Conservation (phyloP, 2,329 filamentous ascomycete genomes). For the Nemania diffusa region DNA sequence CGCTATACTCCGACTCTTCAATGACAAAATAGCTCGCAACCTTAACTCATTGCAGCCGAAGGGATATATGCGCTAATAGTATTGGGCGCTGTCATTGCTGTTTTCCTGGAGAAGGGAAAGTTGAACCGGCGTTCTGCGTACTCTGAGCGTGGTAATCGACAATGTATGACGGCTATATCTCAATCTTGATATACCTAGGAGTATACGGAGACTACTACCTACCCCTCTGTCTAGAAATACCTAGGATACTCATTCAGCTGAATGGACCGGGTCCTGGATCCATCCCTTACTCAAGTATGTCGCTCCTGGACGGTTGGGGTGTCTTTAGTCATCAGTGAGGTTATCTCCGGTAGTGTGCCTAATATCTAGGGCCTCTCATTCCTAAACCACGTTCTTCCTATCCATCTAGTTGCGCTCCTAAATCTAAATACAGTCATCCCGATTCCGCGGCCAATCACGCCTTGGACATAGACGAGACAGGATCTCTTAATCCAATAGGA, state of each 20-base stretch:
- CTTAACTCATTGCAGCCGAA: background rate
- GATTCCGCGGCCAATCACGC: background rate
- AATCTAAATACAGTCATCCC: background rate
- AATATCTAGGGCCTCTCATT: background rate
- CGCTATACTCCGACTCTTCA: background rate
- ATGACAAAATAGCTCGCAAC: conserved; percentile 5
- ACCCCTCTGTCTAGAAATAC: no score
- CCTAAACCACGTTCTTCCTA: background rate
- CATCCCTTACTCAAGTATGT: background rate
- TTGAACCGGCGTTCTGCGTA: background rate
- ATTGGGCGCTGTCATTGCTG: background rate
- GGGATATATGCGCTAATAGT: background rate
- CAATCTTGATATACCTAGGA: conserved; percentile 10
- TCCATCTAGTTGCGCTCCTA: no score
- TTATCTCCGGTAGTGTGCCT: conserved; percentile 3
- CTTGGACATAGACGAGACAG: background rate
- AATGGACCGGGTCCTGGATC: background rate
- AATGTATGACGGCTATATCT: no score
- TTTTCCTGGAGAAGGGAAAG: background rate
- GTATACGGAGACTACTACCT: background rate
- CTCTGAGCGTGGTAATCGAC: background rate
- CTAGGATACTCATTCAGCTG: conserved; percentile 15
- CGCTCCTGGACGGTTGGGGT: conserved; percentile 9
- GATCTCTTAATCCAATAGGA: no score
- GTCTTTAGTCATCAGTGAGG: background rate